Evolutionary conservation across 495 filamentous ascomycete species (phyloP), one percentile per base, ranked within the genome.

Genomic region (Emericellopsis terricola): DNA sequence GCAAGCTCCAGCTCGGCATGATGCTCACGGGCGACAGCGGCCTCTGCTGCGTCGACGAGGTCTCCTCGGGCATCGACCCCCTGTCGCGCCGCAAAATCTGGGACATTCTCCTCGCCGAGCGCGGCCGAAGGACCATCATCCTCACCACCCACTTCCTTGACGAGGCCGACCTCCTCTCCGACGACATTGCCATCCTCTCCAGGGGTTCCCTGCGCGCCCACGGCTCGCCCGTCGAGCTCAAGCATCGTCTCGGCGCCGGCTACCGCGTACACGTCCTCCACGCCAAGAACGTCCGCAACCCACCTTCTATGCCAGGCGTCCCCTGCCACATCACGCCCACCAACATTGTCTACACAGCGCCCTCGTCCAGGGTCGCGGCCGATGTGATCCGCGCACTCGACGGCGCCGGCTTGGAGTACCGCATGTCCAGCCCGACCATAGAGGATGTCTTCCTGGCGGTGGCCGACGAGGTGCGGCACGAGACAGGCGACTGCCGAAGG

Each of bases 11-110:
- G 42, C 60, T 86, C 8, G 71, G 71, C 13, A 78, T 81, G 64
- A 84, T 83, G 78, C 71, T 86, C 29, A 78, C 76, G 14, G 80
- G 80, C 20, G 81, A 76, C 5, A 75, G 69, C 33, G 62, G 58
- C 5, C 67, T 86, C 9, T 86, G 80, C 45, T 79, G 76, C 48
- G 71, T 86, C n/a, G 80, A 86, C 44, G 80, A 86, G 44, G 77
- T 81, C 10, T 76, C 70, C 6, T 73, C 69, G 28, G 80, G 80
- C 4, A 57, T 86, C 7, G 80, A 86, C 46, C 78, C 80, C 2
- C 57, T 86, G 3, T 73, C 68, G 19, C 56, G 80, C 19, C 58
- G 78, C 8, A 84, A 80, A 44, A 73, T 85, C 31, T 86, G 80
- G 80, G 74, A 82, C 41, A 86, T 86, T 37, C 51, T 86, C 7